Conservation (phyloP, 192 early-diverging fungal species). For the Entomortierella chlamydospora region DNA sequence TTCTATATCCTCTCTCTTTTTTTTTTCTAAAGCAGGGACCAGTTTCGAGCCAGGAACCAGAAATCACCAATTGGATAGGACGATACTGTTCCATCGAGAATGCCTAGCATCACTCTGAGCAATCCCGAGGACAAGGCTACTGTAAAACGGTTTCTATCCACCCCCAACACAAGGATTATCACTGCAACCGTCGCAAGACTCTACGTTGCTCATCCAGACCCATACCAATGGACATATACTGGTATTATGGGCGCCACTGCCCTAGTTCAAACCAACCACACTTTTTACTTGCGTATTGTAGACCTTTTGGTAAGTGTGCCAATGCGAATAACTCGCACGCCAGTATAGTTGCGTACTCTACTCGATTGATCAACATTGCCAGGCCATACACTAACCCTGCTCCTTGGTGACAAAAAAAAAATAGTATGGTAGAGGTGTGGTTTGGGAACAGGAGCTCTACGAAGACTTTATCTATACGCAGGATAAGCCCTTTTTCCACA, state of each 20-base stretch:
- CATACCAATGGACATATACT: slow-evolving; percentile 74
- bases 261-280: slow-evolving; percentile 61
- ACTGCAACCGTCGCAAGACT: slow-evolving; percentile 81
- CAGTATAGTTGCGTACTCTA: too few relatives aligned
- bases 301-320: slow-evolving; percentile 65
- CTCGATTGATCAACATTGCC: too few relatives aligned
- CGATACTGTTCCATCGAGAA: slow-evolving; percentile 10
- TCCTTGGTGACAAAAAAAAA: background rate
- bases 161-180: slow-evolving; percentile 73
- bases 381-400: too few relatives aligned
- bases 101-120: slow-evolving; percentile 70
- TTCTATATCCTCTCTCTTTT: background rate
- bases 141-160: slow-evolving; percentile 58
- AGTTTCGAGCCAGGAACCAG: background rate
- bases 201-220: slow-evolving; percentile 76
- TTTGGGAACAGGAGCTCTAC: slow-evolving; percentile 88
- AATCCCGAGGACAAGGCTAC: slow-evolving; percentile 71
- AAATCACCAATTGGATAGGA: background rate
- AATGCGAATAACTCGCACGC: background rate
- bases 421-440: slow-evolving; percentile 61
- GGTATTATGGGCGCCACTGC: slow-evolving; percentile 76
- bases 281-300: slow-evolving; percentile 78
- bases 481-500: slow-evolving; percentile 74
- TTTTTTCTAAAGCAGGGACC: background rate
- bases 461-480: slow-evolving; percentile 73